Evolutionary conservation across 352 stramenopile genomes (phyloP), one percentile per base, ranked within the genome.

Genomic region (Pythium aphanidermatum): DNA sequence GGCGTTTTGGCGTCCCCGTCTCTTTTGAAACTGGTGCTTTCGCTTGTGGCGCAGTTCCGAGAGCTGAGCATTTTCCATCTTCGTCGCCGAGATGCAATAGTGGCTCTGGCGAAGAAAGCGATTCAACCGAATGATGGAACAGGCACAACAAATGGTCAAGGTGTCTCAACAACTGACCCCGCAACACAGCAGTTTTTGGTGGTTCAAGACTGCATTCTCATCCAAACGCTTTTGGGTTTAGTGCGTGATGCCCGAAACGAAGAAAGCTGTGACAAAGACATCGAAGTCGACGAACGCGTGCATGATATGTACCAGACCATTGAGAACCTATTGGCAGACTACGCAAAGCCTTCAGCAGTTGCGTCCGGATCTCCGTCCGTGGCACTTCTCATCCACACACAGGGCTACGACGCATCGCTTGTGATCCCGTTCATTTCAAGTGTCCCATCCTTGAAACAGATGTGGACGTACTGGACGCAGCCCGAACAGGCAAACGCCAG

Each of bases 381-480:
- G 3, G 33, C 75, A 17, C 34, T 74, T 9, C 50, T 64, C 21
- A 54, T 85, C 16, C 73, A 82, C 28, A 58, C 55, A 1, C 73
- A 85, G 49, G 70, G 69, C 8, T 85, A 80, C 33, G 65, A 80
- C 29, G 26, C 25, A 7, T 46, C 51, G 5, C 28, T 85, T 14
- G 60, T 80, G 6, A 28, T 57, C 6, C 35, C 46, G 10, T 36
- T 80, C 12, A 58, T 78, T 1, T 34, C 51, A 16, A 51, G 60
- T 13, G 63, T 70, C 20, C 55, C 64, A 7, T 58, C 73, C 3
- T 60, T 85, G 52, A 65, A 67, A 39, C 40, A 68, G 21, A 31
- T 82, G 16, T 85, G 73, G 73, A 45, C 66, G 20, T 58, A 80
- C 37, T 86, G 70, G 74, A 82, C 82, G 54, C 46, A 57, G 17